Percentiles rank a stretch among this genome's conserved stretches.
Conservation (phyloP, 306 rosid genomes). For the Lotus japonicus region DNA sequence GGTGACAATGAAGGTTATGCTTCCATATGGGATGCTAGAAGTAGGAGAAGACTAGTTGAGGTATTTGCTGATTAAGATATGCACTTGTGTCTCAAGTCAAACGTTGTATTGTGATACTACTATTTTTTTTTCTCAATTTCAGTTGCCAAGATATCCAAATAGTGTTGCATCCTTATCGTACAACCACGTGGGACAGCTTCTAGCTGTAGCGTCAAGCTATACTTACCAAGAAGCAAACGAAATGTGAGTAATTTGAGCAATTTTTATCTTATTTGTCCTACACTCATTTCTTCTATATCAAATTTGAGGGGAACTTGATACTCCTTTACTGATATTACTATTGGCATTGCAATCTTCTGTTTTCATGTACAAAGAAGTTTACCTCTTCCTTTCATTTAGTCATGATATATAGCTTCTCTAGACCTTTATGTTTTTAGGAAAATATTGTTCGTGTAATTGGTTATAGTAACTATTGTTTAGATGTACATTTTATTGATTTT, state of each 20-base stretch:
- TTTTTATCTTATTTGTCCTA: not conserved
- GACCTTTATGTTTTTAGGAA: not conserved
- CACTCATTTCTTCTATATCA: no score
- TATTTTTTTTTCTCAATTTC: conserved; percentile 20
- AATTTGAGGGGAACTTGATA: no score
- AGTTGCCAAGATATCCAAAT: conserved; percentile 68
- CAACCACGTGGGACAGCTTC: conserved; percentile 58
- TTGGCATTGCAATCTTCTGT: no score
- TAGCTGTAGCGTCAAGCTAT: conserved; percentile 83
- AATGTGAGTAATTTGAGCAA: conserved; percentile 37
- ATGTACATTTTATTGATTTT: not conserved
- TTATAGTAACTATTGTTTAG: not conserved
- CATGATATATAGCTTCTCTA: not conserved
- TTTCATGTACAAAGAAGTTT: no score
- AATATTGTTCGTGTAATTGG: not conserved
- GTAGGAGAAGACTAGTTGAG: conserved; percentile 58
- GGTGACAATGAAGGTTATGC: conserved; percentile 79
- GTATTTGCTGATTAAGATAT: conserved; percentile 27
- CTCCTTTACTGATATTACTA: no score
- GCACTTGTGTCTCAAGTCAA: not conserved
- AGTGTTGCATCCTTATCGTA: conserved; percentile 70
- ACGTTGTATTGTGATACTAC: not conserved
- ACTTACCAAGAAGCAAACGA: conserved; percentile 75
- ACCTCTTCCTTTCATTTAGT: no score
- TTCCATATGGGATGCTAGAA: conserved; percentile 61